Evolutionary conservation across 2,329 filamentous ascomycete genomes (phyloP).

Genomic region (Xylaria hypoxylon): DNA sequence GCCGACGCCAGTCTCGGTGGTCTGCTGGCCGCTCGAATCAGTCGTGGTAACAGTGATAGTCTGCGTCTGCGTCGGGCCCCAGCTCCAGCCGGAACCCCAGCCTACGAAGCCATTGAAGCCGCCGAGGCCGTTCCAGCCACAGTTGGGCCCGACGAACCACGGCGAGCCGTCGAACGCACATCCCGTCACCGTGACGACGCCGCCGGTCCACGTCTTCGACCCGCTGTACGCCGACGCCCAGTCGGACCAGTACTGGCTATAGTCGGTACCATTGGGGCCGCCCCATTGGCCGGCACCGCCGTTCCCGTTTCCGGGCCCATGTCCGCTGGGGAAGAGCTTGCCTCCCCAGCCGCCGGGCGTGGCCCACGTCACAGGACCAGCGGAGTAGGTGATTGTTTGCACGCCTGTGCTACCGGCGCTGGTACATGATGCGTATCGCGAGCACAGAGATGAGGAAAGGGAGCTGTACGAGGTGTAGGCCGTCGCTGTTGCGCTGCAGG

Average conservation of each 20-base stretch:
- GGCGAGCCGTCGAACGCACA: conserved; percentile 56
- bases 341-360: conserved; percentile 49
- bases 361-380: conserved; percentile 52
- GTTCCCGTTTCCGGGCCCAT: conserved; percentile 24
- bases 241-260: conserved; percentile 47
- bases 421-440: conserved; percentile 55
- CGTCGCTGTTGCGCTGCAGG: conserved; percentile 45
- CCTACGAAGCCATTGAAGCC: conserved; percentile 56
- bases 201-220: conserved; percentile 53
- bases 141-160: conserved; percentile 55
- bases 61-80: conserved; percentile 52
- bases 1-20: conserved; percentile 47
- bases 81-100: conserved; percentile 57
- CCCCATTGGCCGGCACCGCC: conserved; percentile 26
- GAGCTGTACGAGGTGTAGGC: conserved; percentile 50
- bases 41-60: conserved; percentile 53
- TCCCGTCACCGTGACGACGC: conserved; percentile 57
- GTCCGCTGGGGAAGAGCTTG: conserved; percentile 36
- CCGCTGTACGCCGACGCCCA: conserved; percentile 49
- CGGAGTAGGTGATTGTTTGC: conserved; percentile 54
- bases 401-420: conserved; percentile 55
- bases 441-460: conserved; percentile 57
- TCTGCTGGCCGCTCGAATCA: conserved; percentile 46
- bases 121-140: conserved; percentile 52
- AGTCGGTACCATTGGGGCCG: conserved; percentile 34